These are phyloP conservation scores for Leishmania guyanensis DNA, from an alignment of 208 protist genomes.

Conservation along the genomic window DNA sequence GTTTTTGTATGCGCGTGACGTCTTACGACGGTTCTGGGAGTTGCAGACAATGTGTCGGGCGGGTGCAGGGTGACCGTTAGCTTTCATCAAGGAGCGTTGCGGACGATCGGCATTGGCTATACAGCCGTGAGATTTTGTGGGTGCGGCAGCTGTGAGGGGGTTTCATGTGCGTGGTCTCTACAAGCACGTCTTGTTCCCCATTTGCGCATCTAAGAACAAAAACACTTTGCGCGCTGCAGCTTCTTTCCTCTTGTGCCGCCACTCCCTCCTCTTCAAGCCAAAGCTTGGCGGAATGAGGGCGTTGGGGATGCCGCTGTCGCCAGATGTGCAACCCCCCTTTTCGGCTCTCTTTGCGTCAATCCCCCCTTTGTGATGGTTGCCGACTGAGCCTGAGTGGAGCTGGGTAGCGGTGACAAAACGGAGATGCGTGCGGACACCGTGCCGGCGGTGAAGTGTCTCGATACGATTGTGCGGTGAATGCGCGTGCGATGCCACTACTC, in stretches of 20 bases:
- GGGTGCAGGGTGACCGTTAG: neutral
- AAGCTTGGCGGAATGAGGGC: neutral
- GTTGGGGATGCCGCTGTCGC: neutral
- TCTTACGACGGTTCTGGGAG: neutral
- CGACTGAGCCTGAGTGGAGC: neutral
- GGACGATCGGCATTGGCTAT: neutral
- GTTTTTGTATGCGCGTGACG: neutral
- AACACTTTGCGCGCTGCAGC: neutral
- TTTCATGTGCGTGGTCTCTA: too few species aligned
- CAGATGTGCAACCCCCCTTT: neutral
- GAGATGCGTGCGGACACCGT: neutral
- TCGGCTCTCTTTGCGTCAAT: neutral
- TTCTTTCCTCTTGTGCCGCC: neutral
- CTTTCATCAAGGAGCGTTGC: neutral
- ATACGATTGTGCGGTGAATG: neutral
- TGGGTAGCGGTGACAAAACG: neutral
- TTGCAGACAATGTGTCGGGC: neutral
- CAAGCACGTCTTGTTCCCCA: neutral
- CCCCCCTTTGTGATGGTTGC: neutral
- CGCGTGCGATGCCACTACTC: neutral
- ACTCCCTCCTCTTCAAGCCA: neutral
- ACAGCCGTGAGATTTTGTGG: neutral
- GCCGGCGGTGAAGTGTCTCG: neutral
- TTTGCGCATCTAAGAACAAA: neutral
- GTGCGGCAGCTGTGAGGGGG: neutral